A percentile compares a stretch with the other conserved stretches of the same genome.
Evolutionary conservation across 2,329 filamentous ascomycete species (phyloP).

Genomic region (Zasmidium citrigriseum): DNA sequence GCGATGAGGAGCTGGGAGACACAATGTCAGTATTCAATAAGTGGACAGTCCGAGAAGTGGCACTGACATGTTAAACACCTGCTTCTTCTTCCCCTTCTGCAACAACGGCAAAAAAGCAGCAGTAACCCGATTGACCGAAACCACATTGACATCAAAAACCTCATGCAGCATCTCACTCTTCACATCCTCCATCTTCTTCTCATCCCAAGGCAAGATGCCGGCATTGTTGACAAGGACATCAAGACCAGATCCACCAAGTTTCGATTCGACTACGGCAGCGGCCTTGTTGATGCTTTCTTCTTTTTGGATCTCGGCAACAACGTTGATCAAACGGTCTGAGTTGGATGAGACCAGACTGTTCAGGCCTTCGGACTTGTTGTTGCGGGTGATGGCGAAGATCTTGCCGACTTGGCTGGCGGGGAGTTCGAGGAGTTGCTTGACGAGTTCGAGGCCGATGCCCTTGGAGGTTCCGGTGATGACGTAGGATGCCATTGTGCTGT

Average conservation of each 20-base stretch:
- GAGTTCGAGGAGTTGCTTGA: conserved; percentile 33
- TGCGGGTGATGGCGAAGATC: conserved; percentile 17
- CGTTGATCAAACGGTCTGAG: conserved; percentile 9
- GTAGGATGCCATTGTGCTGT: conserved; percentile 37
- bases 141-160: conserved; percentile 37
- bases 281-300: conserved; percentile 11
- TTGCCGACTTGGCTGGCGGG: conserved; percentile 37
- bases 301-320: conserved; percentile 6
- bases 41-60: too few species aligned
- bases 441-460: conserved; percentile 40
- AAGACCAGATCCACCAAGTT: conserved; percentile 3
- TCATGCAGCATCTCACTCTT: conserved; percentile 4
- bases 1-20: conserved; percentile 40
- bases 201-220: conserved; percentile 2
- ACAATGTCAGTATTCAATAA: neutral
- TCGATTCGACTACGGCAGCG: neutral
- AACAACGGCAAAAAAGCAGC: conserved; percentile 40
- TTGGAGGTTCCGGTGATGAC: conserved; percentile 39
- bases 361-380: conserved; percentile 19
- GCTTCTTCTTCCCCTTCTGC: conserved; percentile 44
- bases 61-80: conserved; percentile 46
- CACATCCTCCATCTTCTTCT: conserved; percentile 5
- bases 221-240: conserved; percentile 19
- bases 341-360: conserved; percentile 8
- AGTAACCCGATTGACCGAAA: conserved; percentile 44